Evolutionary conservation across 2,329 filamentous ascomycete genomes (phyloP), one percentile per base, ranked within the genome.

Genomic region (Xylariaceae sp.): DNA sequence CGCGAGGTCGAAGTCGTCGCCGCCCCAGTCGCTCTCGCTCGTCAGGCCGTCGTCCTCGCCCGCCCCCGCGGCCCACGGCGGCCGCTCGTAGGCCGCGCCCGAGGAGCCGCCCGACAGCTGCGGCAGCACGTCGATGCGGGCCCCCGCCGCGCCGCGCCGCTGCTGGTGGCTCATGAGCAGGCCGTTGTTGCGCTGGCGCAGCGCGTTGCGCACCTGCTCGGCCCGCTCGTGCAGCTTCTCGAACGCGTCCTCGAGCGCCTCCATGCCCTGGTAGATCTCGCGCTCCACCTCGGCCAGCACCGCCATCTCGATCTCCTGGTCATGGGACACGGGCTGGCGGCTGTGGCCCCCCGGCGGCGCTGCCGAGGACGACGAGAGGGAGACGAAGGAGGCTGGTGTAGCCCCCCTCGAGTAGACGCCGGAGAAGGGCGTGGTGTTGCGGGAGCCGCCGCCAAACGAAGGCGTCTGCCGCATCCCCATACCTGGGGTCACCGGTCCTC

Each of bases 231-330:
- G 90, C n/a, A 96, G 69, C 18, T 77, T 78, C 62, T 96, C 90
- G 49, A 96, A 95, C 0, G 89, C 88, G 53, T 95, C 87, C 59
- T 96, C 90, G 16, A 96, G 72, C 0, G 79, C 80, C 61, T 96
- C 90, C 90, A 96, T 96, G 41, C 89, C 86, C 21, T 78, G 72
- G 60, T 90, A 95, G 37, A 96, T 94, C 52, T 94, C 87, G 5
- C 88, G 78, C 60, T 96, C 90, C 24, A 95, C 80, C 60, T 95
- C 90, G 6, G 87, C 87, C 5, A 95, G 71, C 1, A 85, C 83
- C 1, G 84, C 84, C 50, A 95, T 89, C 57, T 95, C 90, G 34
- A 85, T 86, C 52, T 96, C 90, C 58, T 96, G 90, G 54, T 95
- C 90, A 38, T 94, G 76, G 3, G 88, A 89, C 4, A 96, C 89